Evolutionary conservation across 345 rosid genomes (phyloP), one percentile per base, ranked within the genome.

Genomic region (Dipteronia sinensis): DNA sequence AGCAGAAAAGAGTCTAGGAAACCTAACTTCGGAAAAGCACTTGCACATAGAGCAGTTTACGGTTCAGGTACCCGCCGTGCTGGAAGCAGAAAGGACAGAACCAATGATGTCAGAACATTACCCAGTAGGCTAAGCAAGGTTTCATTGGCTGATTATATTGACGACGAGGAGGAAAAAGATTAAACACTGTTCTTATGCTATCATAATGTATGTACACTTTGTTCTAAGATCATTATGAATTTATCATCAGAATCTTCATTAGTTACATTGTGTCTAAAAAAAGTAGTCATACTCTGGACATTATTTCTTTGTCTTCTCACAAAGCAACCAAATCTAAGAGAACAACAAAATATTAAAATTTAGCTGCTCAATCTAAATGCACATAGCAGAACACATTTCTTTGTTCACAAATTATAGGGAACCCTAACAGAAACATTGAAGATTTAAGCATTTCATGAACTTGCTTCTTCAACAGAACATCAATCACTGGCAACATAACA

Each of bases 11-110:
- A 61, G 17, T 47, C 68, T 5, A 53, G 58, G 19, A 73, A 65
- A 27, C 78, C 78, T 55, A 75, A 73, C 12, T 81, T 86, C 40
- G 85, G 88, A 13, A 86, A 82, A 83, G 89, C 87, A 44, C 81
- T 86, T 22, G 91, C 89, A 69, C 82, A 77, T 22, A 86, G 91
- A 81, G 91, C 91, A 56, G 61, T 88, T 25, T 77, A 82, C 56
- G 78, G 85, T 53, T 69, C 82, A 22, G 69, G 85, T 71, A 81
- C 81, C 74, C 80, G 87, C 73, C 73, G 80, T 5, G 40, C 49
- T 11, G 84, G 78, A 64, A 47, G 80, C 78, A 77, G 80, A 78
- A 83, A 80, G 85, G 69, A 65, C 42, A 85, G 76, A 58, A 68
- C 53, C 68, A 71, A 25, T 67, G 86, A 82, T 9, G 82, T n/a